Conservation (phyloP, 2,329 filamentous ascomycete species). For the Pyricularia grisea region DNA sequence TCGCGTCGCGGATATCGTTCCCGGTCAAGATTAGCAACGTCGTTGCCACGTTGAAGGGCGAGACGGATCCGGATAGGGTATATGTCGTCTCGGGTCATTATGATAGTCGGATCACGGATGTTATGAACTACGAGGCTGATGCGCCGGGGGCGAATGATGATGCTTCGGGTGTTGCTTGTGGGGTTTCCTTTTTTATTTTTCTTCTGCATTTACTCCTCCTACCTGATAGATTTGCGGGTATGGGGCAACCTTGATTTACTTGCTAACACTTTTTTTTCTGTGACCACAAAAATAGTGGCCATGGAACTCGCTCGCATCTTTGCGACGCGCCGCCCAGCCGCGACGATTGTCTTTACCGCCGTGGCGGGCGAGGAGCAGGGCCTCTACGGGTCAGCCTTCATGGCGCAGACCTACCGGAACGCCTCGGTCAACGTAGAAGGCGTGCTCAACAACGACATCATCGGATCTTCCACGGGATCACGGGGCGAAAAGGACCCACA, state of each 20-base stretch:
- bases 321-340: slow-evolving; percentile 31
- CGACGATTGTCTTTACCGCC: slow-evolving; percentile 45
- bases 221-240: too few species aligned
- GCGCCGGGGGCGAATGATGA: slow-evolving; percentile 50
- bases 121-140: slow-evolving; percentile 39
- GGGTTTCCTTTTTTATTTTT: not conserved
- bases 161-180: slow-evolving; percentile 27
- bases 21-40: slow-evolving; percentile 44
- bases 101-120: slow-evolving; percentile 40
- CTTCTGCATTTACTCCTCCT: too few species aligned
- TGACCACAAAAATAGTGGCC: slow-evolving; percentile 20
- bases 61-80: slow-evolving; percentile 32
- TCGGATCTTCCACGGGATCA: slow-evolving; percentile 28
- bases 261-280: not conserved
- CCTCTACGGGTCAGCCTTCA: slow-evolving; percentile 39
- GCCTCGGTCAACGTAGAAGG: slow-evolving; percentile 43
- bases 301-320: slow-evolving; percentile 46
- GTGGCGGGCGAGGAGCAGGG: slow-evolving; percentile 50
- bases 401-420: slow-evolving; percentile 43
- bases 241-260: too few species aligned
- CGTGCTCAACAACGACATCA: slow-evolving; percentile 49
- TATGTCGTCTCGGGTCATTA: slow-evolving; percentile 49
- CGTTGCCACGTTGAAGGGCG: slow-evolving; percentile 39
- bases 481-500: slow-evolving; percentile 33
- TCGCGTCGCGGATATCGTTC: slow-evolving; percentile 35